Conservation (phyloP, 805 yeast species). For the Brettanomyces sp. region DNA sequence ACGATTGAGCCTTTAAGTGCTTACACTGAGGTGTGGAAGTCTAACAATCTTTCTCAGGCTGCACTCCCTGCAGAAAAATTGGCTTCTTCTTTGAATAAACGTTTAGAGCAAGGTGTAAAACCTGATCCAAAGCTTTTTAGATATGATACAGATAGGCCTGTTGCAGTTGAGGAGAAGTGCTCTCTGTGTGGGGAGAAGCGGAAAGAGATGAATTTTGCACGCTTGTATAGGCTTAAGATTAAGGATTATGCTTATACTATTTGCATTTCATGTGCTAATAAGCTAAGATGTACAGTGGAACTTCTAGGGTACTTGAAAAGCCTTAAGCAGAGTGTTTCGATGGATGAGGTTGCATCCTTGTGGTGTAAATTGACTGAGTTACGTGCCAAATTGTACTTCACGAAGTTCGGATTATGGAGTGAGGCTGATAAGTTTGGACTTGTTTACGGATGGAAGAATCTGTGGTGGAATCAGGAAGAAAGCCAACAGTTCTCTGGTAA, state of each 20-base stretch:
- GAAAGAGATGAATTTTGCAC: constrained; percentile 61
- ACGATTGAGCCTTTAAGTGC: constrained; percentile 82
- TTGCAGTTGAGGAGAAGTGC: constrained; percentile 70
- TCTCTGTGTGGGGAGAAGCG: constrained; percentile 77
- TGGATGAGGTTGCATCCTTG: constrained; percentile 25
- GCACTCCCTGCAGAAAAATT: neutral
- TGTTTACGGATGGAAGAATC: constrained; percentile 25
- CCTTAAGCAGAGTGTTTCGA: constrained; percentile 7
- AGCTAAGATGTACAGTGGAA: constrained; percentile 76
- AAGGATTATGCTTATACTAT: constrained; percentile 46
- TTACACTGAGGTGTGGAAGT: constrained; percentile 62
- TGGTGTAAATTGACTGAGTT: constrained; percentile 61
- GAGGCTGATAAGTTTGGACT: constrained; percentile 20
- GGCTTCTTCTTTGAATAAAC: constrained; percentile 6
- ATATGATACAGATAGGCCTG: constrained; percentile 43
- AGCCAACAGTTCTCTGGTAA: neutral
- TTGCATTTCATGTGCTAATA: constrained; percentile 73
- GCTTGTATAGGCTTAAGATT: constrained; percentile 58
- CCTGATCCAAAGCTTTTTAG: constrained; percentile 12
- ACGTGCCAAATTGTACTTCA: constrained; percentile 72
- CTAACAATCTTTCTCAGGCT: neutral
- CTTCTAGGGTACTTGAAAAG: constrained; percentile 68
- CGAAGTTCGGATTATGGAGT: constrained; percentile 76
- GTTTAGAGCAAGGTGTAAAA: constrained; percentile 1
- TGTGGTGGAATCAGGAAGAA: constrained; percentile 16